These are phyloP conservation scores for Brassica carinata DNA, from an alignment of 345 rosid species.

Conservation along the genomic window DNA sequence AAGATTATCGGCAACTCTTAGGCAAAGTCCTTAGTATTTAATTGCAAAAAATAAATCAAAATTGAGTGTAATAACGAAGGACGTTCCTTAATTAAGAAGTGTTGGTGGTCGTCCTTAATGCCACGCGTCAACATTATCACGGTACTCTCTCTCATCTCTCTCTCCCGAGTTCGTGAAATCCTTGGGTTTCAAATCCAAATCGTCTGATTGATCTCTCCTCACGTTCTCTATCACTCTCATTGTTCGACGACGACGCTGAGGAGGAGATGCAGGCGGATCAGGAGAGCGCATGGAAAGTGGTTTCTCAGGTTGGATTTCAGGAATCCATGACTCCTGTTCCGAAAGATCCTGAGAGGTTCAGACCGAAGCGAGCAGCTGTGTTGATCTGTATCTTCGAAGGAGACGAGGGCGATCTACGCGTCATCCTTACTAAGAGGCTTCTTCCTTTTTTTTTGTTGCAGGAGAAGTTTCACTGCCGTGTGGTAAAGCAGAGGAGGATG, in stretches of 20 bases:
- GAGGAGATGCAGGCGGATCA: slow-evolving; percentile 46
- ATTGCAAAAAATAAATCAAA: too few species aligned
- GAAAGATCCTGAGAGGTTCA: slow-evolving; percentile 52
- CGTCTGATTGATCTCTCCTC: too few species aligned
- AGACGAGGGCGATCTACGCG: slow-evolving; percentile 75
- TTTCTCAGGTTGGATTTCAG: slow-evolving; percentile 80
- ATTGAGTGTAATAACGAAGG: too few species aligned
- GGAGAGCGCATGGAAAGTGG: slow-evolving; percentile 65
- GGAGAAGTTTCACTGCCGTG: slow-evolving; percentile 87
- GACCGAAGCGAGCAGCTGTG: slow-evolving; percentile 87
- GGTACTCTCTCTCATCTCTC: too few species aligned
- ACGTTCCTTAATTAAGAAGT: too few species aligned
- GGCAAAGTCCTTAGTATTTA: too few species aligned
- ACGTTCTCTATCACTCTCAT: too few species aligned
- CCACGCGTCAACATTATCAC: too few species aligned
- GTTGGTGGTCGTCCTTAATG: too few species aligned
- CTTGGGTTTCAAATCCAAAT: too few species aligned
- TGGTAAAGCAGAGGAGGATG: slow-evolving; percentile 70
- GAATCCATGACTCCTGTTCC: slow-evolving; percentile 61
- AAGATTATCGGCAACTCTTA: too few species aligned
- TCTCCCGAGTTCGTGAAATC: too few species aligned
- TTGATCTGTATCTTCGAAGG: slow-evolving; percentile 89
- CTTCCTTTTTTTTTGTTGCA: slow-evolving; percentile 51
- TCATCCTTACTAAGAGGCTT: slow-evolving; percentile 81
- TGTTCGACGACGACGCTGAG: slow-evolving; percentile 59